Evolutionary conservation across 2,329 filamentous ascomycete species (phyloP).

Genomic region (Trichophyton benhamiae): DNA sequence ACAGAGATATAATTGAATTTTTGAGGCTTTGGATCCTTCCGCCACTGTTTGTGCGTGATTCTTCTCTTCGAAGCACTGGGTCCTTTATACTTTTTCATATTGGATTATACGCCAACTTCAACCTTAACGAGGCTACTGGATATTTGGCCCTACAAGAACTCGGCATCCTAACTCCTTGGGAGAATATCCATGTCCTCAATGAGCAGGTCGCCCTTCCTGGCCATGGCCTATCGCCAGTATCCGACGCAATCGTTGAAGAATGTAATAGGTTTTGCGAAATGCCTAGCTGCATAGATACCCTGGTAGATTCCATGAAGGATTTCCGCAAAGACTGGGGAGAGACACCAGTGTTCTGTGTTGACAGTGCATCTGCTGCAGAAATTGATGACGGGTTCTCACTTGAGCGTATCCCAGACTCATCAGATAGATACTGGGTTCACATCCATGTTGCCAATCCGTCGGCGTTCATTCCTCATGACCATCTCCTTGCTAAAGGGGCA

Average conservation of each 20-base stretch:
- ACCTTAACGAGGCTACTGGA: constrained; percentile 28
- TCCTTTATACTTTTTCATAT: constrained; percentile 45
- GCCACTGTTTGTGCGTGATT: constrained; percentile 26
- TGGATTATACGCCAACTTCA: constrained; percentile 41
- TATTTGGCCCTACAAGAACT: constrained; percentile 48
- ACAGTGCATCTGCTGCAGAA: constrained; percentile 42
- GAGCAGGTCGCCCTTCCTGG: constrained; percentile 42
- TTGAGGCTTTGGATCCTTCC: constrained; percentile 41
- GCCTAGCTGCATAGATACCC: constrained; percentile 15
- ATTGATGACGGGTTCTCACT: constrained; percentile 54
- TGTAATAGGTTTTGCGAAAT: constrained; percentile 21
- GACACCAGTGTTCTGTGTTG: constrained; percentile 48
- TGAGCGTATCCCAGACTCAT: constrained; percentile 35
- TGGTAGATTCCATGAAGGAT: constrained; percentile 44
- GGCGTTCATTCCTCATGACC: constrained; percentile 44
- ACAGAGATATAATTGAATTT: constrained; percentile 44
- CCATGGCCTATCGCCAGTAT: constrained; percentile 22
- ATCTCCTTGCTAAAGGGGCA: constrained; percentile 43
- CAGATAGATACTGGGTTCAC: constrained; percentile 45
- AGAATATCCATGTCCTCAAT: constrained; percentile 42
- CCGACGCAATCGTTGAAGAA: constrained; percentile 23
- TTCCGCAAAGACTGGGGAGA: constrained; percentile 47
- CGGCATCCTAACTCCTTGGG: constrained; percentile 47
- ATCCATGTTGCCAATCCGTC: constrained; percentile 54
- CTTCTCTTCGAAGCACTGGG: constrained; percentile 38